phyloP scores from a whole-genome alignment of 75 land plant species.

The Isoetes taiwanensis region DNA sequence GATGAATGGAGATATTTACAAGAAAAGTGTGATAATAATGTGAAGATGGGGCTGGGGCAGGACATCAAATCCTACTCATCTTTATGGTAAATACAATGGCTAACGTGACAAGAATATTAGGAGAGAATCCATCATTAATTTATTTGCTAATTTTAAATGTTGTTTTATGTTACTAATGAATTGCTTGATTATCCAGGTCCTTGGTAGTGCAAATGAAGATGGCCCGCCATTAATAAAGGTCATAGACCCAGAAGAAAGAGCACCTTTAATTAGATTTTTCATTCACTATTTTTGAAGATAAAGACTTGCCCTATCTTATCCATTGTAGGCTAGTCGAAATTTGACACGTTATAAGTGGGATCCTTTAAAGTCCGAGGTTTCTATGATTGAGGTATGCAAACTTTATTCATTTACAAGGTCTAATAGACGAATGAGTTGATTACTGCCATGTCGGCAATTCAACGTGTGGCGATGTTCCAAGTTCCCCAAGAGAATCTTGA shows the following conservation, averaged over 20 bases:
- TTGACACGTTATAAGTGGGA: slow-evolving; percentile 30
- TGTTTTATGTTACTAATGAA: background rate
- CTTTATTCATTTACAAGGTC: too few relatives aligned
- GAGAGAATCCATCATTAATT: too few relatives aligned
- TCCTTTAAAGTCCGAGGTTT: slow-evolving; percentile 4
- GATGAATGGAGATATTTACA: too few relatives aligned
- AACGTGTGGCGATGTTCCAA: slow-evolving; percentile 26
- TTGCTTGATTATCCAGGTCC: slow-evolving; percentile 11
- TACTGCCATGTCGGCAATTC: slow-evolving; percentile 27
- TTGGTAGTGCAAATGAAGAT: slow-evolving; percentile 17
- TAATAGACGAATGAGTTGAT: too few relatives aligned
- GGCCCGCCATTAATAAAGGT: slow-evolving; percentile 36
- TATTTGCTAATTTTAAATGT: background rate
- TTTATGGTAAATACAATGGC: too few relatives aligned
- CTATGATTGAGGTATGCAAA: slow-evolving; percentile 20
- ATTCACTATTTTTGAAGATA: too few relatives aligned
- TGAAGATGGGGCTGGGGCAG: too few relatives aligned
- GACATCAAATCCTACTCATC: too few relatives aligned
- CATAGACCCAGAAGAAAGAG: too few relatives aligned
- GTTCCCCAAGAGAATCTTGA: slow-evolving; percentile 20
- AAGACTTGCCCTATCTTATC: background rate
- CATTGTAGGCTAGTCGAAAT: slow-evolving; percentile 33
- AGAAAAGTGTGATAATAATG: too few relatives aligned
- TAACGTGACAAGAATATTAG: too few relatives aligned
- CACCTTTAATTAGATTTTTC: too few relatives aligned